Evolutionary conservation across 345 rosid species (phyloP), one percentile per base, ranked within the genome.

Genomic region (Brassica nigra): DNA sequence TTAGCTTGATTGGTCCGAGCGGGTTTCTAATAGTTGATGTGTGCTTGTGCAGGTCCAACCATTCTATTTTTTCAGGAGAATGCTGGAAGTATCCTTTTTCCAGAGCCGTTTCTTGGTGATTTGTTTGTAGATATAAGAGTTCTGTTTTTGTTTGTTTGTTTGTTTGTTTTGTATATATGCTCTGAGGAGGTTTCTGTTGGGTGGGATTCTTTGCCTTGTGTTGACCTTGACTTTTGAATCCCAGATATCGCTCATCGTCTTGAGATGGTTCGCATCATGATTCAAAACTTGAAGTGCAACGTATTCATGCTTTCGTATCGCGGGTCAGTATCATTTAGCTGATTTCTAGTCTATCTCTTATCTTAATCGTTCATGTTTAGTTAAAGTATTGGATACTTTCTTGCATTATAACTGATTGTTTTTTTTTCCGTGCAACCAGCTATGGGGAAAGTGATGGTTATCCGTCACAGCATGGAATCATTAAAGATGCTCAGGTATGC

Each of bases 221-320:
- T 78, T 49, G 62, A 55, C 82, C 97, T 85, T 95, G 81, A 95
- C 90, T 68, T 33, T 73, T 76, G 66, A 83, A 70, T 59, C 77
- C 34, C 44, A 93, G 99, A 95, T 88, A 95, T 95, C 67, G 99
- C 99, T 70, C 98, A 95, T 77, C 97, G 99, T 76, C 88, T 95
- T 76, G 99, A 95, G 84, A 90, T 93, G 97, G 91, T 93, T 70
- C 89, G 89, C 58, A 82, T 91, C 71, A 90, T 95, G 99, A 76
- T 93, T 42, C 99, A 92, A 81, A 88, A 80, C 68, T 79, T 95
- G 89, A 91, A 89, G 27, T 95, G 97, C 87, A 95, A 95, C 77
- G 97, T 95, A 9, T 95, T 95, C 88, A 93, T 95, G 99, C 97
- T 95, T 83, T 95, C 99, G 16, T 95, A 95, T 82, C 91, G 99